These are phyloP conservation scores for Pseudogymnoascus sp. DNA, from an alignment of 2,329 filamentous ascomycete species.

Conservation along the genomic window DNA sequence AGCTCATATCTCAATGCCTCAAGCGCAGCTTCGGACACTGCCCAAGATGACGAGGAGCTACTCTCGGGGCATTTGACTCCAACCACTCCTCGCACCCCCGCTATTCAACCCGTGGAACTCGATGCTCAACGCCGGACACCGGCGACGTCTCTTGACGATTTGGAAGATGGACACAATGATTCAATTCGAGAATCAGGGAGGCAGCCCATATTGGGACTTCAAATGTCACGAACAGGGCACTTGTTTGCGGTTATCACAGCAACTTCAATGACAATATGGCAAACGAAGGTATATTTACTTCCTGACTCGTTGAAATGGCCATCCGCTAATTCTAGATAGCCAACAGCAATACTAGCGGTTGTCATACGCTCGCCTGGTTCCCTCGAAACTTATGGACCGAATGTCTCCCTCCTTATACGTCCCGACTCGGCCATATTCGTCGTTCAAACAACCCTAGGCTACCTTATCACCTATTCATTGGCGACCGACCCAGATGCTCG, in stretches of 20 bases:
- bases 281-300: conserved; percentile 64
- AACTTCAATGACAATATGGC: conserved; percentile 88
- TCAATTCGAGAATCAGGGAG: conserved; percentile 26
- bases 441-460: conserved; percentile 76
- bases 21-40: conserved; percentile 20
- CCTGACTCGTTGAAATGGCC: background rate
- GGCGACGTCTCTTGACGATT: conserved; percentile 13
- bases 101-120: conserved; percentile 51
- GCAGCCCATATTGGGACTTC: conserved; percentile 65
- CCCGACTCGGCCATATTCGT: conserved; percentile 90
- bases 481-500: conserved; percentile 73
- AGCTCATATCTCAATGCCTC: conserved; percentile 24
- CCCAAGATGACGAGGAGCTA: conserved; percentile 18
- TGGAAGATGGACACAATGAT: conserved; percentile 13
- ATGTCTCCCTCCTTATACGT: conserved; percentile 74
- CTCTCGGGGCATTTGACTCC: conserved; percentile 19
- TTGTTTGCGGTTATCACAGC: conserved; percentile 81
- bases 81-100: conserved; percentile 46
- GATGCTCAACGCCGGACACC: conserved; percentile 31
- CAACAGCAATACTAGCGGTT: conserved; percentile 78
- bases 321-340: conserved; percentile 41
- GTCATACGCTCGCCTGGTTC: conserved; percentile 77
- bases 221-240: conserved; percentile 70
- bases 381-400: conserved; percentile 73
- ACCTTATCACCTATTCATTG: conserved; percentile 88